Percentiles rank a stretch among this genome's conserved stretches.
Evolutionary conservation across 805 yeast species (phyloP).

Genomic region (Isabelozyma rhagii): DNA sequence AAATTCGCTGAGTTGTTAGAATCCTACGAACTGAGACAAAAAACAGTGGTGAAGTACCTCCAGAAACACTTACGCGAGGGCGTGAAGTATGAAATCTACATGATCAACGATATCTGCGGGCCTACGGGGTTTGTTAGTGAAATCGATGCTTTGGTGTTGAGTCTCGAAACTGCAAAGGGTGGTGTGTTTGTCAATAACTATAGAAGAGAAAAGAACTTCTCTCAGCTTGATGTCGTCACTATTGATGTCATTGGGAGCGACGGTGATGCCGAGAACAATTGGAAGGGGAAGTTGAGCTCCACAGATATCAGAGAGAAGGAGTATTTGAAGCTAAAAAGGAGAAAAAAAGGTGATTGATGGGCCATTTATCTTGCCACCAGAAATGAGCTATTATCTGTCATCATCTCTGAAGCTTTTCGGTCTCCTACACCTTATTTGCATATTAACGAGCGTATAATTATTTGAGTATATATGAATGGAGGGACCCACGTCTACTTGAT

Average conservation of each 20-base stretch:
- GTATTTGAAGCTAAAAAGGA: background rate
- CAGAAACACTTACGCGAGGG: background rate
- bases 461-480: background rate
- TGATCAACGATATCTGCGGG: conserved; percentile 85
- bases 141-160: conserved; percentile 77
- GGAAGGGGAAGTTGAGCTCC: conserved; percentile 78
- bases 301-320: conserved; percentile 60
- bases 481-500: conserved; percentile 19
- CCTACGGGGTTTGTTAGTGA: conserved; percentile 78
- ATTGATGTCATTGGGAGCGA: conserved; percentile 62
- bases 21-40: conserved; percentile 49
- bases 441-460: background rate
- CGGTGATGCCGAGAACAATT: conserved; percentile 32
- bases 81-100: conserved; percentile 49
- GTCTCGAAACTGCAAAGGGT: conserved; percentile 76
- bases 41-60: conserved; percentile 49
- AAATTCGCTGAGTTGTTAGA: conserved; percentile 67
- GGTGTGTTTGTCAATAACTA: conserved; percentile 68
- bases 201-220: conserved; percentile 56
- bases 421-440: background rate
- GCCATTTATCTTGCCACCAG: no score
- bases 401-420: no score
- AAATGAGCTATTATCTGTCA: no score
- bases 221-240: conserved; percentile 34
- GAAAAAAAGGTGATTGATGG: no score